Conservation (phyloP, 495 filamentous ascomycete genomes). For the Neurospora sublineolata region DNA sequence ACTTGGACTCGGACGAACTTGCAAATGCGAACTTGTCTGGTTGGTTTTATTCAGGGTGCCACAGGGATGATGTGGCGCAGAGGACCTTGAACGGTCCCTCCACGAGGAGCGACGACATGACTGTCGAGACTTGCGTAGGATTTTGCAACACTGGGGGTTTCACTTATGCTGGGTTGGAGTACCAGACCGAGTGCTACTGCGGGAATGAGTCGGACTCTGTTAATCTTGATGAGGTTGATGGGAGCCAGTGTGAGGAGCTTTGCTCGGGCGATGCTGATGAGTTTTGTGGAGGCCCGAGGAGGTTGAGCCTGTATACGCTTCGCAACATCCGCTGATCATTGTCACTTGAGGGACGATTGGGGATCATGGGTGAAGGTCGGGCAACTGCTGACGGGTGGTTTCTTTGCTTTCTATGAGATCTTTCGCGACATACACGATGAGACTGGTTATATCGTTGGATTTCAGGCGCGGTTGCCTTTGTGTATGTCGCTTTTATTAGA, state of each 20-base stretch:
- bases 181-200: constrained; percentile 1
- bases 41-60: not conserved
- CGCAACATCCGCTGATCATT: not conserved
- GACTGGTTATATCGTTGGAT: not conserved
- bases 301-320: not conserved
- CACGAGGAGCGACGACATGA: constrained; percentile 7
- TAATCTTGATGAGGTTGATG: not conserved
- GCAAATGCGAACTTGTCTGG: not conserved
- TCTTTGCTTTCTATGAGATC: not conserved
- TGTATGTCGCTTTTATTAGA: not conserved
- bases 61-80: not conserved
- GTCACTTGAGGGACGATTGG: not conserved
- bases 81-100: constrained; percentile 1
- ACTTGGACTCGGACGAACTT: not conserved
- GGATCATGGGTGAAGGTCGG: not conserved
- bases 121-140: constrained; percentile 6
- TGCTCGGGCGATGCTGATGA: not conserved
- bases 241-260: not conserved
- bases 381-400: not conserved
- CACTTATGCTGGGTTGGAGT: constrained; percentile 5
- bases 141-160: constrained; percentile 11
- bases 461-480: not conserved
- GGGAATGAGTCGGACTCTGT: not conserved
- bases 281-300: constrained; percentile 1
- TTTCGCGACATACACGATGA: not conserved